Base-by-base conservation (phyloP, 2,329 filamentous ascomycete genomes). In the Pezicula rhizophila region DNA sequence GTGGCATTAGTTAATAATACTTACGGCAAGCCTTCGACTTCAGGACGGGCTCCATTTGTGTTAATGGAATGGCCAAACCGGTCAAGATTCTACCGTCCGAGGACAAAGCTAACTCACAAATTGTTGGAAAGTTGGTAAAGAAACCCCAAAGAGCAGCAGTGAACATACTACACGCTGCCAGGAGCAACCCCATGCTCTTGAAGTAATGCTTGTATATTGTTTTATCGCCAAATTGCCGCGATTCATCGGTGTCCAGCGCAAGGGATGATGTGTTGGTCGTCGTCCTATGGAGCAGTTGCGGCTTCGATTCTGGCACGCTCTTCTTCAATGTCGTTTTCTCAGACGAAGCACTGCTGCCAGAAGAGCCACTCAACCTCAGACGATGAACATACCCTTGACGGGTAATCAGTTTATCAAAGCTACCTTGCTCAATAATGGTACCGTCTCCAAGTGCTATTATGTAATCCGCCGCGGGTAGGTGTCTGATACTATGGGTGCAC, bases 391-490 rank as follows among this genome's bases (percentile, higher is more conserved):
- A 57, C n/a, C 44, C 48, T 20, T 31, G 42, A 26, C 44, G 49
- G 8, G 28, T 26, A 45, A 57, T 43, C 1, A 61, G 39, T 8
- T 50, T 40, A 11, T 66, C 56, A 43, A 68, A 70, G 12, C 50
- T 57, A 7, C 68, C 68, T 57, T 69, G 66, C 50, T 71, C 66
- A 2, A 57, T 47, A 23, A 70, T 62, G 17, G 37, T 61, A 15
- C 68, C 68, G 23, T 65, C 53, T 38, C 58, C 55, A 6, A 71
- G 60, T 18, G 61, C 61, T 18, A 71, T 57, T 26, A 71, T 64
- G 31, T 70, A 61, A 53, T 71, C 68, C n/a, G 65, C 67, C 28
- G 64, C 60, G 15, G 63, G 64, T 2, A 70, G 12, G 49, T 55
- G 48, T 34, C 49, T 39, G 38, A 54, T 34, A 8, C 31, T 50